Base-by-base conservation (phyloP, 768 basidiomycete genomes). In the Pisolithus marmoratus region DNA sequence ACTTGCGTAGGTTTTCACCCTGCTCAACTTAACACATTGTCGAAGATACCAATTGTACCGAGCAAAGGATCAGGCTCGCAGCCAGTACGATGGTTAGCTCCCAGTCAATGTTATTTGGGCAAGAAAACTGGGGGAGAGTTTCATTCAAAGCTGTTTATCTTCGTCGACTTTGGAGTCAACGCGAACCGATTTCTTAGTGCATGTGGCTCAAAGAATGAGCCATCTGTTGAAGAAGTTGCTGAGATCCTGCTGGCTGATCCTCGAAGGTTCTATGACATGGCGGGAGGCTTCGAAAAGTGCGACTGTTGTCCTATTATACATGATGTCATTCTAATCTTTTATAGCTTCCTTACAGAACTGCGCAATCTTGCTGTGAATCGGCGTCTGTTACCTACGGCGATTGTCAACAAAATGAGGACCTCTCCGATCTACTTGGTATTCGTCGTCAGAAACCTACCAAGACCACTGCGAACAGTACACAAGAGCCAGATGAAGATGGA, bases 171-270 rank as follows among this genome's bases (percentile, higher is more conserved):
- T 63, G 94, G 94, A 2, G 63, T 76, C 1, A 71, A 75, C 5
- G 95, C 87, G 23, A 95, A 94, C 58, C 74, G 78, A 4, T 97
- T 99, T 70, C 73, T 99, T 42, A 80, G 77, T 49, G 85, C 88
- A 3, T 91, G 91, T 58, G 95, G 96, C 11, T 90, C 94, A 15
- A 87, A 84, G 61, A 83, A 79, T 40, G 90, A 93, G 61, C 94
- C 95, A 4, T 91, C 82, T 42, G 81, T 93, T 5, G 84, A 90
- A 51, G 92, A 94, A 67, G 76, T 93, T 40, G 84, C 83, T 0
- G 75, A 77, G 48, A 85, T 83, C 49, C 67, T 93, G 40, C 66
- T 94, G 20, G 74, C 74, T 2, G 75, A 91, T 64, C 88, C 92
- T 12, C 73, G 71, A 29, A 72, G 75, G 50, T 92, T 95, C 63